Base-by-base conservation (phyloP, 2,329 filamentous ascomycete genomes). In the Xylariaceae sp. region DNA sequence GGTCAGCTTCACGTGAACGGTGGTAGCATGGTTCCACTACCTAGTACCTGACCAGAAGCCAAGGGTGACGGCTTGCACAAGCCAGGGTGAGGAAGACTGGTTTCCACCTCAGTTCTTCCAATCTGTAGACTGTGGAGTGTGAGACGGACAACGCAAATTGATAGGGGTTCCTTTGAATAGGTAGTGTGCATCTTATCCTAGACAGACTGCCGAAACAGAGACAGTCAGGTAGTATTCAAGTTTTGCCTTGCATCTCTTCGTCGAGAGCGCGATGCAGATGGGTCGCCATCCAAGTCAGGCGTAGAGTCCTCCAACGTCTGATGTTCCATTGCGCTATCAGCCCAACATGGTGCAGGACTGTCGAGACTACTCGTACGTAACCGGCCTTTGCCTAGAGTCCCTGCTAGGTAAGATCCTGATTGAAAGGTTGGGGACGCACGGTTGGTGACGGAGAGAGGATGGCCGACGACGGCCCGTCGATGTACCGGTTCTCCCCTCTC, bases 71-170 rank as follows among this genome's bases (percentile, higher is more conserved):
- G 44, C 11, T 47, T 7, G 44, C 44, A 47, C 15, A n/a, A 7
- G n/a, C 11, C 44, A 23, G 42, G 35, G 5, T 5, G 9, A 42
- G 3, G 37, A 9, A 42, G 37, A 13, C 11, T 42, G 37, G 37
- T 10, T 42, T 9, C 37, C 8, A 42, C 37, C 37, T 30, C 23
- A 30, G 23, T 30, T 30, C 9, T 42, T 42, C 9, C 37, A 42
- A 42, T 13, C 11, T 42, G 37, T 42, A 42, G 8, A 13, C 15
- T 34, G 7, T 15, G 37, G 8, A 3, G 42, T 17, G 7, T 17
- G 54, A 53, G 52, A 62, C n/a, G 42, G 52, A 47, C 30, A 9
- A 23, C 35, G 13, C 15, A 23, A 47, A 51, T 15, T 51, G 52
- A 17, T 42, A 42, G 11, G 37, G 23, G 37, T 13, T 42, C 9